Conservation (phyloP, 345 rosid species). For the Salix exigua region DNA sequence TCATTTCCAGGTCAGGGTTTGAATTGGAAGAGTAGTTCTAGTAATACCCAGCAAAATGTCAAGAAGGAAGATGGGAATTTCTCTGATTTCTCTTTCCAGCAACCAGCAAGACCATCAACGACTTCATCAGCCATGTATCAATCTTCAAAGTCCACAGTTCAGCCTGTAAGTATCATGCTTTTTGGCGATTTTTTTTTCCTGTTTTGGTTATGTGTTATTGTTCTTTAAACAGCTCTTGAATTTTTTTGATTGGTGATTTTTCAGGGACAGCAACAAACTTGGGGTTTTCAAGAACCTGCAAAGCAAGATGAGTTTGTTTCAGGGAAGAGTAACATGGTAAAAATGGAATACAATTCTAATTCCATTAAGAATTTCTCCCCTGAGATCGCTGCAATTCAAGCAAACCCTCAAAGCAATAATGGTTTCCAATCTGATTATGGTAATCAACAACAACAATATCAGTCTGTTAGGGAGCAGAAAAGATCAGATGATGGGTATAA, state of each 20-base stretch:
- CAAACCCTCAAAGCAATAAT: conserved; percentile 25
- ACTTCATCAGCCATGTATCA: conserved; percentile 24
- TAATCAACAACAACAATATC: conserved; percentile 35
- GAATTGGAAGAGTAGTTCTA: conserved; percentile 44
- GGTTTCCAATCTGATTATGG: conserved; percentile 32
- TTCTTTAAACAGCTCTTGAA: not conserved
- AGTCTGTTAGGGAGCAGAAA: conserved; percentile 47
- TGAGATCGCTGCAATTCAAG: conserved; percentile 41
- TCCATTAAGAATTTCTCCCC: conserved; percentile 40
- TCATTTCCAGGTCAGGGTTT: conserved; percentile 48
- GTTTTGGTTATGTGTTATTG: not conserved
- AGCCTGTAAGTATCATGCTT: conserved; percentile 27
- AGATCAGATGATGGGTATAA: conserved; percentile 84
- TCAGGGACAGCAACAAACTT: conserved; percentile 47
- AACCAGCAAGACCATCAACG: conserved; percentile 31
- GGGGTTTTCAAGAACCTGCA: conserved; percentile 41
- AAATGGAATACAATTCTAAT: conserved; percentile 9
- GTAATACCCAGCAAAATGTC: conserved; percentile 24
- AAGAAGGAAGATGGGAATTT: conserved; percentile 41
- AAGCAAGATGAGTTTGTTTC: conserved; percentile 30
- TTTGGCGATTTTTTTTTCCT: not conserved
- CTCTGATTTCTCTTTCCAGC: conserved; percentile 61
- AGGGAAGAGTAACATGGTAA: conserved; percentile 17
- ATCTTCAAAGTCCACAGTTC: conserved; percentile 29
- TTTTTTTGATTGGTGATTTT: not conserved